phyloP scores from a whole-genome alignment of 169 alveolate genomes.

The Cyclospora cayetanensis region DNA sequence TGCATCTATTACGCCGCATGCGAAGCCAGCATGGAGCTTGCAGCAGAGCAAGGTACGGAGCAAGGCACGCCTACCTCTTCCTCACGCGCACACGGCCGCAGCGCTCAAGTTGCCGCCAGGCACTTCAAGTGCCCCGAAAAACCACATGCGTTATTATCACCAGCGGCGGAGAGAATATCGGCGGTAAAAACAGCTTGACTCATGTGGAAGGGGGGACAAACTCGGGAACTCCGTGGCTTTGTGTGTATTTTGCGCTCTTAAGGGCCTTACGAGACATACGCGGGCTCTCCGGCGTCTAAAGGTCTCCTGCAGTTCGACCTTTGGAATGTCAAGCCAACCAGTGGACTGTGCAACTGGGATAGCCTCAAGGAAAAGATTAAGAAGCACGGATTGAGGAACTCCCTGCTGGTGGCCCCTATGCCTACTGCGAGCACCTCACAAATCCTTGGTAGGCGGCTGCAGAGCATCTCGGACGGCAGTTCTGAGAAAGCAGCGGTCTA shows the following conservation, averaged over 20 bases:
- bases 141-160: too few relatives aligned
- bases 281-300: constrained; percentile 96
- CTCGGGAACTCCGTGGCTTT: too few relatives aligned
- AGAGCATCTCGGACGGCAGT: not conserved
- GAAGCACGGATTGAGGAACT: constrained; percentile 96
- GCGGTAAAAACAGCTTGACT: too few relatives aligned
- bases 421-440: constrained; percentile 99
- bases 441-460: constrained; percentile 83
- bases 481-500: too few relatives aligned
- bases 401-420: constrained; percentile 98
- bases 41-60: constrained; percentile 87
- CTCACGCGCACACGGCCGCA: too few relatives aligned
- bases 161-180: too few relatives aligned
- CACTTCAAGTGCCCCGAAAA: too few relatives aligned
- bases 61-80: too few relatives aligned
- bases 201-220: too few relatives aligned
- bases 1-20: constrained; percentile 98
- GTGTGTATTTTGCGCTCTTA: too few relatives aligned
- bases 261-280: constrained; percentile 94
- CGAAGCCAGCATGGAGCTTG: constrained; percentile 94
- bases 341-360: constrained; percentile 95
- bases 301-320: constrained; percentile 98
- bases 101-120: too few relatives aligned
- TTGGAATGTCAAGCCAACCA: constrained; percentile 87
- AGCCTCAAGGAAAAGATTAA: constrained; percentile 88